These are phyloP conservation scores for Aphanocladium album DNA, from an alignment of 2,329 filamentous ascomycete species.

Conservation along the genomic window DNA sequence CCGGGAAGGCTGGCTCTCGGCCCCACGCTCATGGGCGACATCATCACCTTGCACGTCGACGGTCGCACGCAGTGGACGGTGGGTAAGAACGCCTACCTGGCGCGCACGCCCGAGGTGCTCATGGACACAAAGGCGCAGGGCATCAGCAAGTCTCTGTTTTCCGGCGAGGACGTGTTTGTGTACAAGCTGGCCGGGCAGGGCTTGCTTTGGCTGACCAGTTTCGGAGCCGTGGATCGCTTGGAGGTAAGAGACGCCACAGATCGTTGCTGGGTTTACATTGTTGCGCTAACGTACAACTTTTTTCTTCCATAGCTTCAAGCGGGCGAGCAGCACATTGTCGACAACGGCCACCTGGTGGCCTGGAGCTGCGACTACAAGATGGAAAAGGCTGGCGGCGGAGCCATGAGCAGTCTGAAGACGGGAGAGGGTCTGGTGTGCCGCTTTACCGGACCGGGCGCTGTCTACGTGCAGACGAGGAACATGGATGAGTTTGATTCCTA, in stretches of 20 bases:
- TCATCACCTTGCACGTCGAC: constrained; percentile 18
- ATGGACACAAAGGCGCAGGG: constrained; percentile 19
- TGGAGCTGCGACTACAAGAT: constrained; percentile 21
- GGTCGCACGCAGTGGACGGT: constrained; percentile 15
- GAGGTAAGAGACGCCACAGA: constrained; percentile 14
- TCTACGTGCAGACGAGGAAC: background rate
- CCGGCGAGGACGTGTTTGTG: constrained; percentile 19
- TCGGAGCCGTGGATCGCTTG: constrained; percentile 19
- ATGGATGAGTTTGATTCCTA: background rate
- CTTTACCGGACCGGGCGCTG: constrained; percentile 2
- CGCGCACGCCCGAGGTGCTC: constrained; percentile 17
- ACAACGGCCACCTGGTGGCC: constrained; percentile 20
- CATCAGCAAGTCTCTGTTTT: constrained; percentile 19
- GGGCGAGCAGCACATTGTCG: constrained; percentile 20
- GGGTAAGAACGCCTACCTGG: constrained; percentile 18
- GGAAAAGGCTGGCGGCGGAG: constrained; percentile 19
- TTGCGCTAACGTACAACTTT: background rate
- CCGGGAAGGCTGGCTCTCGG: constrained; percentile 16
- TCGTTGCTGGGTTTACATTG: background rate
- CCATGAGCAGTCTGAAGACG: constrained; percentile 17
- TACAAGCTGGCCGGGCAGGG: constrained; percentile 17
- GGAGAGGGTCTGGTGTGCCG: constrained; percentile 20
- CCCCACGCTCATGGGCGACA: constrained; percentile 19
- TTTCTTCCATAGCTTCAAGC: constrained; percentile 14
- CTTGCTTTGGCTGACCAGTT: constrained; percentile 19